Evolutionary conservation across 768 basidiomycete genomes (phyloP), one percentile per base, ranked within the genome.

Genomic region (Panaeolus papilionaceus): DNA sequence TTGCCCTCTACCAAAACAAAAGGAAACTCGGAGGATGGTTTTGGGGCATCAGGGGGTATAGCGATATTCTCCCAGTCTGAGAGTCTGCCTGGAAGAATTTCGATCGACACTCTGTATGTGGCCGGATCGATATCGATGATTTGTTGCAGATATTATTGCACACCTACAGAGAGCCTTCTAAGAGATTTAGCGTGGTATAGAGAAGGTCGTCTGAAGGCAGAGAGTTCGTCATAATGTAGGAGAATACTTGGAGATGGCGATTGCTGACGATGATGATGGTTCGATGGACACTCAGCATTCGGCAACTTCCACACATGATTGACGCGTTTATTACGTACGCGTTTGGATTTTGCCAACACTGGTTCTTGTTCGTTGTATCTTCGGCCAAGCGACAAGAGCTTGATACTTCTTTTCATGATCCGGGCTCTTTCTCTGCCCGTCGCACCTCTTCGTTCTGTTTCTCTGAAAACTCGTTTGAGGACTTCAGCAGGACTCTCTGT

Each of bases 51-150:
- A 23, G 71, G 65, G 23, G 73, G 69, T 38, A 69, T 4, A 58
- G 74, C 69, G 10, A 70, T 65, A 33, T 68, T 61, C 63, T 67
- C 70, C 88, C 88, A 91, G 45, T 82, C 80, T 20, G 81, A 73
- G 1, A 83, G 72, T 63, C 84, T 82, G 1, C 89, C 90, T 18
- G 91, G 89, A 39, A 92, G 75, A 65, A 92, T 82, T 75, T 92
- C 91, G 20, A 90, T 75, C 0, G 90, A 86, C 54, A 70, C 62
- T 28, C 86, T 87, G 68, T 1, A 63, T 44, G 40, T 9, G 54
- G 28, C 8, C 40, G 61, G 51, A 68, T 71, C 51, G 70, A 69
- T 72, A 65, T 71, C 66, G 54, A 61, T 67, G 54, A 49, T 23
- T 38, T 54, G 45, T 18, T 61, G n/a, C 20, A 23, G 23, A 67